These are phyloP conservation scores for Floccularia luteovirens DNA, from an alignment of 768 basidiomycete genomes.

Conservation along the genomic window DNA sequence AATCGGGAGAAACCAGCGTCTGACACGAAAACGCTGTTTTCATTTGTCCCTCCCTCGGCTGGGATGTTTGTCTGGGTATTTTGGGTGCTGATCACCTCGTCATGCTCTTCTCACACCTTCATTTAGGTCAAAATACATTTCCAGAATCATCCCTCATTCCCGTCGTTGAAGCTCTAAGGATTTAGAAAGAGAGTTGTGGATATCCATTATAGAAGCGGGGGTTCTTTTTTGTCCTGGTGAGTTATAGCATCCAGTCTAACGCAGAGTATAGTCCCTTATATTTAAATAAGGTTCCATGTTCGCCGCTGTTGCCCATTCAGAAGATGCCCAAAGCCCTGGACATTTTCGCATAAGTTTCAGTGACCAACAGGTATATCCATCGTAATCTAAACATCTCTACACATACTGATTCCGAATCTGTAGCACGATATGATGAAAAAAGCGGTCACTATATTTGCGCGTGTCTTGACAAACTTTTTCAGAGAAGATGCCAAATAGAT, in stretches of 20 bases:
- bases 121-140: constrained; percentile 56
- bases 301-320: constrained; percentile 18
- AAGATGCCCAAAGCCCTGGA: constrained; percentile 22
- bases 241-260: constrained; percentile 6
- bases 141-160: constrained; percentile 40
- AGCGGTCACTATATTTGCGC: constrained; percentile 36
- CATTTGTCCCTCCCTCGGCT: constrained; percentile 68
- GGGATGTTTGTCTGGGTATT: constrained; percentile 79
- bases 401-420: neutral
- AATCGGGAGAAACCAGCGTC: constrained; percentile 24
- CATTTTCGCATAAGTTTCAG: constrained; percentile 57
- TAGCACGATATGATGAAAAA: constrained; percentile 33
- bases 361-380: constrained; percentile 37
- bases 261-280: constrained; percentile 1
- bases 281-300: constrained; percentile 30
- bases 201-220: constrained; percentile 48
- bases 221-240: constrained; percentile 60
- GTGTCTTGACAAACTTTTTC: constrained; percentile 33
- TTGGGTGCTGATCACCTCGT: neutral
- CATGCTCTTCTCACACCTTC: neutral
- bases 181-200: constrained; percentile 55
- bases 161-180: constrained; percentile 26
- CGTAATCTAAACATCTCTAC: no score
- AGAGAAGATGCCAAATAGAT: no score
- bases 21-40: constrained; percentile 34